Percentiles rank a stretch among this genome's conserved stretches.
These are phyloP conservation scores for Axilococcus clingmanii DNA, from an alignment of 139 green algal genomes.

Conservation along the genomic window DNA sequence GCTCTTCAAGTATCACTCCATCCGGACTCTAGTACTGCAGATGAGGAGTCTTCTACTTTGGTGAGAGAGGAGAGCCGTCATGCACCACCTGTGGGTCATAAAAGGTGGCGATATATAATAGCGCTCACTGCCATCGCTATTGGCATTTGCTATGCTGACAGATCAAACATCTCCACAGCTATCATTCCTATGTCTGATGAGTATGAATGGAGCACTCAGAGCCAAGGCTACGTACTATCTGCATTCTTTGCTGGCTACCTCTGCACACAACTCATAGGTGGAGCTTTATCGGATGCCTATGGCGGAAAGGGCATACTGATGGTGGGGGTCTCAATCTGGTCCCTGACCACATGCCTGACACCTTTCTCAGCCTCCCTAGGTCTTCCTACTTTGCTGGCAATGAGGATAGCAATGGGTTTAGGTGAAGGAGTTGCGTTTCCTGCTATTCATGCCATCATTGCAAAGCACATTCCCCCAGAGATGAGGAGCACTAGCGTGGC, in stretches of 20 bases:
- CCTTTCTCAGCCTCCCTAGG: slow-evolving; percentile 40
- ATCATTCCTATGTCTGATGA: slow-evolving; percentile 62
- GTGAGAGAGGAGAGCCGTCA: too few species aligned
- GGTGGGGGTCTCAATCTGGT: slow-evolving; percentile 45
- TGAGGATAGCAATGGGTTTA: slow-evolving; percentile 53
- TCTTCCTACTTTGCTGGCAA: slow-evolving; percentile 33
- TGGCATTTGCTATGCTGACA: slow-evolving; percentile 61
- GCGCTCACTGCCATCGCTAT: slow-evolving; percentile 43
- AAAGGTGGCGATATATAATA: too few species aligned
- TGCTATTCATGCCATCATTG: slow-evolving; percentile 63
- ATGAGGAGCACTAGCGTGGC: slow-evolving; percentile 45
- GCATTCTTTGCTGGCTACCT: slow-evolving; percentile 70
- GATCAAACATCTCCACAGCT: slow-evolving; percentile 64
- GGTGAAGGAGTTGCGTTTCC: slow-evolving; percentile 71
- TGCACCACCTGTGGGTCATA: too few species aligned
- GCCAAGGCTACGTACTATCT: slow-evolving; percentile 56
- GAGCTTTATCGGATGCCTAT: slow-evolving; percentile 46
- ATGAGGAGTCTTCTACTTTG: too few species aligned
- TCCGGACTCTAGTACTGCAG: too few species aligned
- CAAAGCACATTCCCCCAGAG: slow-evolving; percentile 22
- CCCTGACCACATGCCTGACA: slow-evolving; percentile 49
- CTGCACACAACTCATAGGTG: slow-evolving; percentile 43
- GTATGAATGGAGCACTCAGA: slow-evolving; percentile 50
- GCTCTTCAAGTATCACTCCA: too few species aligned
- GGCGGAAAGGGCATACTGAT: slow-evolving; percentile 58